phyloP scores from a whole-genome alignment of 2,329 filamentous ascomycete genomes.

The Myriosclerotinia scirpicola region DNA sequence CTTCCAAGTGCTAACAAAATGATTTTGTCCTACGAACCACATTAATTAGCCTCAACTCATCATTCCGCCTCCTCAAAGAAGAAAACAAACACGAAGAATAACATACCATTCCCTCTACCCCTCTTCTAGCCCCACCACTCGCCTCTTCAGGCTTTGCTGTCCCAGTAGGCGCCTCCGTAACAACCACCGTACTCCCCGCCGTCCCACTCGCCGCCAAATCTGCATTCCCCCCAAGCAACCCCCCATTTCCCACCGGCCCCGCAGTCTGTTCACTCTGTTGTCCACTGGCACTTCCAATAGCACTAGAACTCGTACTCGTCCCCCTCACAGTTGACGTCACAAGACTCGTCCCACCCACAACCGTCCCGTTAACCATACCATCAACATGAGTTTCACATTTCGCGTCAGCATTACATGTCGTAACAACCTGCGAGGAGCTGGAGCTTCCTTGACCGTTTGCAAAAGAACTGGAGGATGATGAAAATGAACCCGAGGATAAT shows the following conservation, averaged over 20 bases:
- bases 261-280: neutral
- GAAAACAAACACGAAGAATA: neutral
- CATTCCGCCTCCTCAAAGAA: neutral
- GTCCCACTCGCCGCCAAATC: slow-evolving; percentile 7
- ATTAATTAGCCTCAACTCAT: neutral
- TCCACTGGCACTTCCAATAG: neutral
- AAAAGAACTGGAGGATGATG: slow-evolving; percentile 16
- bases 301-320: neutral
- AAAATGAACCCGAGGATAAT: slow-evolving; percentile 6
- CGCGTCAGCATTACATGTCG: neutral
- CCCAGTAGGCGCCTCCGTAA: neutral
- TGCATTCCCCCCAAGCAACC: neutral
- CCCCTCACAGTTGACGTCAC: slow-evolving; percentile 1
- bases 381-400: slow-evolving; percentile 11
- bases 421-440: neutral
- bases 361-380: slow-evolving; percentile 8
- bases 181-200: slow-evolving; percentile 7
- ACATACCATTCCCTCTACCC: neutral
- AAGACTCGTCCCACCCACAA: neutral
- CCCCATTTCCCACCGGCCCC: neutral
- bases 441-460: neutral
- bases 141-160: neutral
- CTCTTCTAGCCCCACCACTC: neutral
- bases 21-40: neutral
- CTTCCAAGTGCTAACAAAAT: neutral